Conservation (phyloP, 2,329 filamentous ascomycete species). For the Aspergillus sp. region DNA sequence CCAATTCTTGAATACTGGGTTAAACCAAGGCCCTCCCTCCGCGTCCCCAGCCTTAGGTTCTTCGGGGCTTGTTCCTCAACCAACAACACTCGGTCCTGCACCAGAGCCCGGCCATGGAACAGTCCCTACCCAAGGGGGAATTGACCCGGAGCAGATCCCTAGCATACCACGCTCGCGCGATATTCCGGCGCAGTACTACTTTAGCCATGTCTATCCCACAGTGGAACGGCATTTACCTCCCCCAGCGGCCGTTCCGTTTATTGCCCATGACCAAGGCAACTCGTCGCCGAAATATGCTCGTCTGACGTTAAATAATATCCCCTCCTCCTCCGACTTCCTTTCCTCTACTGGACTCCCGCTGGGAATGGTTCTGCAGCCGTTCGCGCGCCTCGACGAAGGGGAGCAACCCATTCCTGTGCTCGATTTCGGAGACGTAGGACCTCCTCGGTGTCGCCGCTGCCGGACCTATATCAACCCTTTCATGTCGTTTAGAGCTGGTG, state of each 20-base stretch:
- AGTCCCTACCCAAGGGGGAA: constrained; percentile 68
- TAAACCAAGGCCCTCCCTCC: constrained; percentile 36
- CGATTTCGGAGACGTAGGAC: constrained; percentile 89
- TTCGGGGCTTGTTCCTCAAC: constrained; percentile 28
- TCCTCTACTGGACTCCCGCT: constrained; percentile 79
- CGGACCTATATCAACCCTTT: constrained; percentile 98
- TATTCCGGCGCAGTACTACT: constrained; percentile 75
- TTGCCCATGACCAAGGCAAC: constrained; percentile 95
- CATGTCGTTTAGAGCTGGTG: constrained; percentile 93
- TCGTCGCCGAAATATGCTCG: constrained; percentile 92
- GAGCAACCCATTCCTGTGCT: constrained; percentile 87
- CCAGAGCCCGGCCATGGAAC: constrained; percentile 51
- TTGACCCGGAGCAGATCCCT: constrained; percentile 89
- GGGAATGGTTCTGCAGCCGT: constrained; percentile 82
- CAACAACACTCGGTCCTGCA: constrained; percentile 49
- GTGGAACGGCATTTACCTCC: constrained; percentile 93
- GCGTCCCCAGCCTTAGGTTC: constrained; percentile 27
- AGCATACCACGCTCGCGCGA: constrained; percentile 87
- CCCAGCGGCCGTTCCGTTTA: constrained; percentile 81
- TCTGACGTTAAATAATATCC: constrained; percentile 91
- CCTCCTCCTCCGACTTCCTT: constrained; percentile 75
- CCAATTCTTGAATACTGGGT: constrained; percentile 61
- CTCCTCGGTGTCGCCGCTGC: constrained; percentile 88
- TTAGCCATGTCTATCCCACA: constrained; percentile 86
- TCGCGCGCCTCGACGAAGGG: constrained; percentile 78